phyloP scores from a whole-genome alignment of 192 early-diverging fungal genomes.

The Chytriomyces confervae region DNA sequence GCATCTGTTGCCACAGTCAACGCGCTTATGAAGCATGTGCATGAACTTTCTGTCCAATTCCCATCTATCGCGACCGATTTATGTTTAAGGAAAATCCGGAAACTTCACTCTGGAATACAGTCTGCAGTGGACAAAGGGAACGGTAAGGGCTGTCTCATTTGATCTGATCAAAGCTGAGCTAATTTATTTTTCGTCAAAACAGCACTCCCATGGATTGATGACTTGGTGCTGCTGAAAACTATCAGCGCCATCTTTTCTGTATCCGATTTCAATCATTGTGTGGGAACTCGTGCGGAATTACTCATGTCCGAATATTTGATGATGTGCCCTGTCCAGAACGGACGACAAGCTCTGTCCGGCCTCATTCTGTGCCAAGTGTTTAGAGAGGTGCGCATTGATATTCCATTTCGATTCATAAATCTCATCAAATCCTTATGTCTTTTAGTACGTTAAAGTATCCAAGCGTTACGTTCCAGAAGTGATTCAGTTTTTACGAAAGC shows the following conservation, averaged over 20 bases:
- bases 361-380: conserved; percentile 78
- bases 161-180: conserved; percentile 7
- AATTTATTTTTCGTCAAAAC: background rate
- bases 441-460: conserved; percentile 67
- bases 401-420: too few relatives aligned
- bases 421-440: background rate
- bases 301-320: conserved; percentile 79
- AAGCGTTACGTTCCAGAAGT: conserved; percentile 72
- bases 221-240: conserved; percentile 68
- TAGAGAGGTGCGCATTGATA: conserved; percentile 53
- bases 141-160: conserved; percentile 7
- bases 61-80: conserved; percentile 28
- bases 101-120: conserved; percentile 21
- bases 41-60: conserved; percentile 41
- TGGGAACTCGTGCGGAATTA: conserved; percentile 84
- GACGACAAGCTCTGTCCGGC: conserved; percentile 73
- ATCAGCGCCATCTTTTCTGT: conserved; percentile 84
- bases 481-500: conserved; percentile 46
- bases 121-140: conserved; percentile 18
- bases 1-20: conserved; percentile 36
- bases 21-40: conserved; percentile 35
- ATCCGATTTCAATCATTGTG: conserved; percentile 88
- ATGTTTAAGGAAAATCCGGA: conserved; percentile 22
- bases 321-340: conserved; percentile 63
- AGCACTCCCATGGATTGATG: conserved; percentile 34